Evolutionary conservation across 2,329 filamentous ascomycete species (phyloP).

Genomic region (Colletotrichum sp.): DNA sequence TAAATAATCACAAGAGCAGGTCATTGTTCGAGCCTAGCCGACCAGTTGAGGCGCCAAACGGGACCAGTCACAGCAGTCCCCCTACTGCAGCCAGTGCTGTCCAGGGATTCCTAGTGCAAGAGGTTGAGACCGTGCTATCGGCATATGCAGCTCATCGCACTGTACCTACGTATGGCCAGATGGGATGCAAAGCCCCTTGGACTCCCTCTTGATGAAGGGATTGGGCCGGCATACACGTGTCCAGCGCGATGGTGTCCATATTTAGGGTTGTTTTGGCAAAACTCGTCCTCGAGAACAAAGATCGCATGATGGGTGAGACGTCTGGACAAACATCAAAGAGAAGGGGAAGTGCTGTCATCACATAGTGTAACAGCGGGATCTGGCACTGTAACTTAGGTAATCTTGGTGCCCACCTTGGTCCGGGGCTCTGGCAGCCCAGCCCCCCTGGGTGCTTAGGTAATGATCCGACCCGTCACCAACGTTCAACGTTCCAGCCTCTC

Average conservation of each 20-base stretch:
- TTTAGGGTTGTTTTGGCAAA: neutral
- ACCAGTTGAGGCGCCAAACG: slow-evolving; percentile 17
- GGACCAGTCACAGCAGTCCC: slow-evolving; percentile 6
- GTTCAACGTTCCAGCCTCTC: slow-evolving; percentile 15
- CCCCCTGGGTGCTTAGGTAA: slow-evolving; percentile 2
- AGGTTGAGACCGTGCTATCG: slow-evolving; percentile 9
- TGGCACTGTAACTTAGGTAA: neutral
- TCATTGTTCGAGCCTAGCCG: slow-evolving; percentile 15
- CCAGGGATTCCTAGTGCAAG: slow-evolving; percentile 3
- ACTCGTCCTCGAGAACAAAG: neutral
- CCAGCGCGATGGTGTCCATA: neutral
- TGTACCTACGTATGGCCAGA: neutral
- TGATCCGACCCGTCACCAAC: neutral
- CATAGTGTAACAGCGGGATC: neutral
- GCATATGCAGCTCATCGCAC: neutral
- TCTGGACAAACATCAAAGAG: neutral
- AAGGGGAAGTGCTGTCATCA: slow-evolving; percentile 8
- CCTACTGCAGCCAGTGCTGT: neutral
- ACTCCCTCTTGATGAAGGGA: neutral
- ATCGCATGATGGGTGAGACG: neutral
- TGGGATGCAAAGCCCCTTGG: neutral
- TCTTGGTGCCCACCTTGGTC: neutral
- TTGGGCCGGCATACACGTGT: neutral
- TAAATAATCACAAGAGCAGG: slow-evolving; percentile 21
- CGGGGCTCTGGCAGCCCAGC: neutral